These are phyloP conservation scores for Coemansia sp. DNA, from an alignment of 192 early-diverging fungal genomes.

Conservation along the genomic window DNA sequence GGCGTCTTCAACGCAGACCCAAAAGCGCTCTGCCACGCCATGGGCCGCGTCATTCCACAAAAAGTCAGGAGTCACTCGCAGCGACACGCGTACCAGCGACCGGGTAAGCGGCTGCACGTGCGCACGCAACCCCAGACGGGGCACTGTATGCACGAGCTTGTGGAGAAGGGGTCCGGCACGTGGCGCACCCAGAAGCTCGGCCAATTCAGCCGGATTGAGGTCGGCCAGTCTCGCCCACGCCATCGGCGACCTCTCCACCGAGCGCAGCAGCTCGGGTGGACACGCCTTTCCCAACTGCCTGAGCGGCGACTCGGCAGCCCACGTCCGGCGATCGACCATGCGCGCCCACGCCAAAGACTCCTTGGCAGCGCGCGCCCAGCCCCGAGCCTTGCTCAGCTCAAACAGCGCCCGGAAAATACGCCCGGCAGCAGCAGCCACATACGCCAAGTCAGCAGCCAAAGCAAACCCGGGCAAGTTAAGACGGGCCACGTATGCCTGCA, in stretches of 20 bases:
- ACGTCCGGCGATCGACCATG: slow-evolving; percentile 93
- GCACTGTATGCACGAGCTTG: slow-evolving; percentile 91
- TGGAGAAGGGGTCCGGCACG: slow-evolving; percentile 91
- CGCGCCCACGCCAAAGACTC: slow-evolving; percentile 93
- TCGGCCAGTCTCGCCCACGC: slow-evolving; percentile 96
- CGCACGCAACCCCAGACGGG: slow-evolving; percentile 86
- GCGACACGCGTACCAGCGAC: slow-evolving; percentile 86
- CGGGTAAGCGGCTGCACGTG: slow-evolving; percentile 94
- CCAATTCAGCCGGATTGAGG: slow-evolving; percentile 87
- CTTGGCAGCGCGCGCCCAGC: slow-evolving; percentile 92
- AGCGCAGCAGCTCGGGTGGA: slow-evolving; percentile 79
- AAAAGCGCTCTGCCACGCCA: slow-evolving; percentile 87
- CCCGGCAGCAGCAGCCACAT: slow-evolving; percentile 94
- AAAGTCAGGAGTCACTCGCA: slow-evolving; percentile 94
- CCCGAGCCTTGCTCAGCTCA: slow-evolving; percentile 92
- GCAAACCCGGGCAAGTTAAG: slow-evolving; percentile 93
- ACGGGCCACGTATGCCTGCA: slow-evolving; percentile 96
- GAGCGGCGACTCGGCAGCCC: slow-evolving; percentile 95
- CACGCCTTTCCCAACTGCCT: slow-evolving; percentile 80
- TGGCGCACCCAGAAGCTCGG: slow-evolving; percentile 84
- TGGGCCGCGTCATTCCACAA: slow-evolving; percentile 89
- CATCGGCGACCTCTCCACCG: slow-evolving; percentile 92
- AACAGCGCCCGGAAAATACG: slow-evolving; percentile 96
- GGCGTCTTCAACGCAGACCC: slow-evolving; percentile 94
- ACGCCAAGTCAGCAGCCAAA: slow-evolving; percentile 96